Percentiles rank a stretch among this genome's conserved stretches.
These are phyloP conservation scores for Hymenoscyphus fructigenus DNA, from an alignment of 2,329 filamentous ascomycete genomes.

Conservation along the genomic window DNA sequence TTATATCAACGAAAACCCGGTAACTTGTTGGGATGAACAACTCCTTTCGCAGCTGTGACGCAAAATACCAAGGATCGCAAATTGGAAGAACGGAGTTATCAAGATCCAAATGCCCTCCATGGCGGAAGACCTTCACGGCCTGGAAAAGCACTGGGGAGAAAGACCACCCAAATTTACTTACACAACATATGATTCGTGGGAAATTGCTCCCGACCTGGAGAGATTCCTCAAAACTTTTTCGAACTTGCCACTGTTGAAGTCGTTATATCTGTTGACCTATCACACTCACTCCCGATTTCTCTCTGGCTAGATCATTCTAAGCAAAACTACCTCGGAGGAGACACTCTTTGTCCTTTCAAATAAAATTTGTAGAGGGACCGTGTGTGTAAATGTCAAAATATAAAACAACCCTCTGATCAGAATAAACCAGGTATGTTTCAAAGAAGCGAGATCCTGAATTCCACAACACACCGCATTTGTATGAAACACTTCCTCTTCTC, in stretches of 20 bases:
- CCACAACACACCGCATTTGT: neutral
- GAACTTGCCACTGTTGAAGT: conserved; percentile 10
- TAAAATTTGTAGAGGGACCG: neutral
- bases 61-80: neutral
- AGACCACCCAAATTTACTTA: neutral
- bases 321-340: too few species aligned
- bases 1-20: conserved; percentile 19
- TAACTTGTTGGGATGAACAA: conserved; percentile 9
- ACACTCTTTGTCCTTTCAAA: too few species aligned
- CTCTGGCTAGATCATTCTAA: too few species aligned
- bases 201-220: conserved; percentile 18
- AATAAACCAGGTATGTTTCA: neutral
- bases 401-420: neutral
- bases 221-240: conserved; percentile 15
- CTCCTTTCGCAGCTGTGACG: conserved; percentile 9
- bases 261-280: conserved; percentile 14
- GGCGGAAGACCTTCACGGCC: neutral
- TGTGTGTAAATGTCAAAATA: neutral
- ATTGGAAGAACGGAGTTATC: conserved; percentile 2
- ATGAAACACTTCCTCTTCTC: too few species aligned
- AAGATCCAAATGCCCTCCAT: conserved; percentile 17
- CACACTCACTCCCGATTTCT: conserved; percentile 17
- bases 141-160: conserved; percentile 6
- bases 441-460: neutral
- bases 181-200: conserved; percentile 10